phyloP scores from a whole-genome alignment of 2,329 filamentous ascomycete species.

The Rasamsonia emersonii region DNA sequence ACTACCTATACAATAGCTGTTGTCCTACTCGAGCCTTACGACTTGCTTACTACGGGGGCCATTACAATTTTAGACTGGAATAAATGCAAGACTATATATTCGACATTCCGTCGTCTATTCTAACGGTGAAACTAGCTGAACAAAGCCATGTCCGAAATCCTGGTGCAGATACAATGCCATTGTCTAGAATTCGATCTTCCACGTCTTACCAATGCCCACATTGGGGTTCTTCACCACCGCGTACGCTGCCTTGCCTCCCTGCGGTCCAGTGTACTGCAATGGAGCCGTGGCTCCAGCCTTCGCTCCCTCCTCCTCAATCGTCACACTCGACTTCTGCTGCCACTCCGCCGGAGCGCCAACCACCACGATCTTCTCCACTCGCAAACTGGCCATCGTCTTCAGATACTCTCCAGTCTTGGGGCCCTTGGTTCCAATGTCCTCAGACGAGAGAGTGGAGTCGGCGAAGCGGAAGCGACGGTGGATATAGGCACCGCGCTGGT shows the following conservation, averaged over 20 bases:
- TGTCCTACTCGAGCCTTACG: no score
- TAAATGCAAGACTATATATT: no score
- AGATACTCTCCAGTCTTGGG: conserved; percentile 64
- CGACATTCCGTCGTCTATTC: no score
- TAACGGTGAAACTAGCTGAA: no score
- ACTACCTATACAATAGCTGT: no score
- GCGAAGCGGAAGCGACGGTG: conserved; percentile 68
- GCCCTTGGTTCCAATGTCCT: conserved; percentile 55
- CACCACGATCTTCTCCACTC: conserved; percentile 75
- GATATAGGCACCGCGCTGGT: conserved; percentile 76
- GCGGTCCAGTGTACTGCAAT: conserved; percentile 47
- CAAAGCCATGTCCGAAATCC: no score
- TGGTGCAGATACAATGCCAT: no score
- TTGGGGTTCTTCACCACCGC: conserved; percentile 56
- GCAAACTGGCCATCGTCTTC: conserved; percentile 67
- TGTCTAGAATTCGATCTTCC: conserved; percentile 50
- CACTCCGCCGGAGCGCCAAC: conserved; percentile 69
- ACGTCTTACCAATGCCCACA: conserved; percentile 54
- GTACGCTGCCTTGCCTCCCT: conserved; percentile 50
- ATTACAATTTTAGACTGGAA: no score
- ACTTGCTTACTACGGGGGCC: no score
- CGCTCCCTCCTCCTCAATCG: conserved; percentile 39
- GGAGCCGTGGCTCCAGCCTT: conserved; percentile 41
- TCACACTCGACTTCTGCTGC: conserved; percentile 54
- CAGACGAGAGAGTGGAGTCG: conserved; percentile 55